Percentiles rank a stretch among this genome's conserved stretches.
Evolutionary conservation across 257 asterid genomes (phyloP).

Genomic region (Solanum ossicruentum): DNA sequence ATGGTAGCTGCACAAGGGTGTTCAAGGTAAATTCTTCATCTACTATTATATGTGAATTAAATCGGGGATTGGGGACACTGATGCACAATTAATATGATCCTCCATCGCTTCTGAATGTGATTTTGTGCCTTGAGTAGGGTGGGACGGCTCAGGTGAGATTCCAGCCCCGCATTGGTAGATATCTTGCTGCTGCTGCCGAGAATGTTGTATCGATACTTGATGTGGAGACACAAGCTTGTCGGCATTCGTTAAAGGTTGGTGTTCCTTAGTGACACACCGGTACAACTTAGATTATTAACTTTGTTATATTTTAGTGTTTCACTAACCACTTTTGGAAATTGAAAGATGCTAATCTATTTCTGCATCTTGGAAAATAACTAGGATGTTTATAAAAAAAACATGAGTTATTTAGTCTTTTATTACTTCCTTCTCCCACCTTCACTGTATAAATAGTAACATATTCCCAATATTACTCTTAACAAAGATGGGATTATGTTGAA

Average conservation of each 20-base stretch:
- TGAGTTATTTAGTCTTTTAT: not conserved
- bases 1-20: conserved; percentile 61
- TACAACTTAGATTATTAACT: not conserved
- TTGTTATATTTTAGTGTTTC: not conserved
- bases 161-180: conserved; percentile 85
- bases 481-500: not conserved
- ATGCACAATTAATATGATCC: not conserved
- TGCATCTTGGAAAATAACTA: not conserved
- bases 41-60: not conserved
- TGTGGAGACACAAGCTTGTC: conserved; percentile 64
- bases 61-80: not conserved
- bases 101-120: not conserved
- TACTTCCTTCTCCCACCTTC: not conserved
- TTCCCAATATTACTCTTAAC: not conserved
- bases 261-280: not conserved
- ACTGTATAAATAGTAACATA: not conserved
- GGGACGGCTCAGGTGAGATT: conserved; percentile 84
- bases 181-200: conserved; percentile 93
- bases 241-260: conserved; percentile 69
- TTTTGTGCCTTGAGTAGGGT: conserved; percentile 43
- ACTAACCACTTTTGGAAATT: not conserved
- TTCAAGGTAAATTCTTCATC: conserved; percentile 44
- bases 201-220: conserved; percentile 79
- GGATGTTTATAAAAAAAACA: not conserved
- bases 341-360: not conserved